Evolutionary conservation across 2,329 filamentous ascomycete genomes (phyloP).

Genomic region (Paecilomyces niveus): DNA sequence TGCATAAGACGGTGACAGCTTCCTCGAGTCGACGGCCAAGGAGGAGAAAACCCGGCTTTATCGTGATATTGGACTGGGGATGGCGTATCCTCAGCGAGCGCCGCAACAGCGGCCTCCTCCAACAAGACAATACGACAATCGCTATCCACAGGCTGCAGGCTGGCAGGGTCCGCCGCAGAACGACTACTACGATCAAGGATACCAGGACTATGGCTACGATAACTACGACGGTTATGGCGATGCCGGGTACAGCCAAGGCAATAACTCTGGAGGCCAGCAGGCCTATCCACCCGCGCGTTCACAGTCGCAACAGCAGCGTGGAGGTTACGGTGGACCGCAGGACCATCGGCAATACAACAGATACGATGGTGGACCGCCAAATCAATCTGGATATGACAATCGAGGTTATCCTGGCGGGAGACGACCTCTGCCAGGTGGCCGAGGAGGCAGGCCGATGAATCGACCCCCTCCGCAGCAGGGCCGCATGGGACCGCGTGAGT

Average conservation of each 20-base stretch:
- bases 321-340: conserved; percentile 18
- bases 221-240: conserved; percentile 20
- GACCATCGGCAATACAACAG: conserved; percentile 8
- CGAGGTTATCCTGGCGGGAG: conserved; percentile 18
- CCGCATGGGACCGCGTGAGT: conserved; percentile 6
- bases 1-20: not conserved
- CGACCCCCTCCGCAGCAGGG: conserved; percentile 1
- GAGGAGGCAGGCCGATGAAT: not conserved
- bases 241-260: conserved; percentile 18
- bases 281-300: conserved; percentile 19
- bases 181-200: conserved; percentile 16
- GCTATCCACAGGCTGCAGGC: conserved; percentile 13
- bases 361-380: conserved; percentile 15
- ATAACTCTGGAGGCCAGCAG: conserved; percentile 17
- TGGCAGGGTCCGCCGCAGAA: conserved; percentile 19
- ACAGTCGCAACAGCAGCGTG: conserved; percentile 25
- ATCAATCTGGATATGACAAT: conserved; percentile 13
- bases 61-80: conserved; percentile 7
- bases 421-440: not conserved
- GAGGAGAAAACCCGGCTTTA: not conserved
- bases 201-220: conserved; percentile 21
- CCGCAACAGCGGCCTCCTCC: conserved; percentile 24
- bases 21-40: not conserved
- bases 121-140: conserved; percentile 22
- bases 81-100: conserved; percentile 31